A percentile compares a stretch with the other conserved stretches of the same genome.
Evolutionary conservation across 1,284 basidiomycete genomes (phyloP).

Genomic region (Fomitopsis pinicola): DNA sequence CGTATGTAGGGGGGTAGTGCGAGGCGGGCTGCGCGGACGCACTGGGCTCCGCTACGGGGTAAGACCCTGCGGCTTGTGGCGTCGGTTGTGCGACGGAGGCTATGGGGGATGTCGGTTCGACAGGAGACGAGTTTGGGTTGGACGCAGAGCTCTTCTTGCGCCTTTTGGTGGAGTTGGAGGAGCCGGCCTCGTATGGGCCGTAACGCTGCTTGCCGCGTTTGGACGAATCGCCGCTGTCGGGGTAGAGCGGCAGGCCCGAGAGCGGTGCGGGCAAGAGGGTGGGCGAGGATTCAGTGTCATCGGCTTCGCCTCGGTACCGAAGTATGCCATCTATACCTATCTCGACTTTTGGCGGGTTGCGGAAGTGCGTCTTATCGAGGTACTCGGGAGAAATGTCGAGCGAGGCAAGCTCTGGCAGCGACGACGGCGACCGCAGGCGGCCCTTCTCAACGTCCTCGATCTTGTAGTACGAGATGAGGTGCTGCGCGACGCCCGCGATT

Average conservation of each 20-base stretch:
- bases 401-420: constrained; percentile 82
- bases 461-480: constrained; percentile 95
- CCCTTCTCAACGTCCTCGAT: constrained; percentile 89
- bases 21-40: constrained; percentile 9
- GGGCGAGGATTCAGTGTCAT: constrained; percentile 53
- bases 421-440: constrained; percentile 83
- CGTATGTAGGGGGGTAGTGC: constrained; percentile 17
- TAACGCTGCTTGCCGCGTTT: constrained; percentile 47
- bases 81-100: constrained; percentile 18
- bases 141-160: constrained; percentile 27
- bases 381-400: constrained; percentile 88
- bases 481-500: constrained; percentile 83
- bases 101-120: constrained; percentile 15
- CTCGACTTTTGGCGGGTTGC: constrained; percentile 86
- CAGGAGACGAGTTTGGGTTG: constrained; percentile 17
- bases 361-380: constrained; percentile 86
- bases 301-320: constrained; percentile 77
- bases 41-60: constrained; percentile 13
- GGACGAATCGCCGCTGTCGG: constrained; percentile 29
- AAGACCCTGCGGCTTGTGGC: constrained; percentile 10
- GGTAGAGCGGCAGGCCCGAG: constrained; percentile 50
- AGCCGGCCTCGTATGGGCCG: constrained; percentile 39
- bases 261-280: constrained; percentile 45
- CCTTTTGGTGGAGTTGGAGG: constrained; percentile 27
- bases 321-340: constrained; percentile 78